These are phyloP conservation scores for Noccaea bulbosa DNA, from an alignment of 345 rosid species.

Conservation along the genomic window DNA sequence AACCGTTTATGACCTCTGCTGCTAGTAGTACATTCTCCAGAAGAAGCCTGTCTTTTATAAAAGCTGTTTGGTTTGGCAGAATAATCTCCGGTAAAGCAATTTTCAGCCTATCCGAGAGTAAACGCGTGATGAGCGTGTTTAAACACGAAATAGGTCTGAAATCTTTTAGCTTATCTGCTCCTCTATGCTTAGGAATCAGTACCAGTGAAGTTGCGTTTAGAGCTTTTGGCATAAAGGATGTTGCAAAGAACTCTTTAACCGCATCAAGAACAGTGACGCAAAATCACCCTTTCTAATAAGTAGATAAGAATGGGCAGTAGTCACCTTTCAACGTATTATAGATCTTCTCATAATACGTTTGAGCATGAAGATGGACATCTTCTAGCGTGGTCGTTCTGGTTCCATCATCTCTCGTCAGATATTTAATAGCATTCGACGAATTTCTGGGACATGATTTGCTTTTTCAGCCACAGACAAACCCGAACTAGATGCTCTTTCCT, in stretches of 20 bases:
- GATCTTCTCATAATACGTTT: no score
- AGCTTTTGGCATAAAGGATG: not conserved
- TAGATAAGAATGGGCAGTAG: no score
- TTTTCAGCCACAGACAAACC: not conserved
- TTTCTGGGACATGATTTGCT: not conserved
- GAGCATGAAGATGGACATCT: no score
- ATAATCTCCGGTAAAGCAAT: not conserved
- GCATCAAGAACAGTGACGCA: no score
- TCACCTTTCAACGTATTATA: no score
- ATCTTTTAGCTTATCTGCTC: not conserved
- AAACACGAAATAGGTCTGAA: not conserved
- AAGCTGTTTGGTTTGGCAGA: not conserved
- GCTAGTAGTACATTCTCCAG: not conserved
- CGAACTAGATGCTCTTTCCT: not conserved
- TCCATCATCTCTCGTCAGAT: no score
- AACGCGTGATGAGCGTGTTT: not conserved
- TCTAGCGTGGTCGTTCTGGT: no score
- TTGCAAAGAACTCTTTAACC: not conserved
- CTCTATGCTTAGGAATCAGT: accelerated
- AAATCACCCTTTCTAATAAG: no score
- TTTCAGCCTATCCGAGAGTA: not conserved
- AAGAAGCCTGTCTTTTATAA: not conserved
- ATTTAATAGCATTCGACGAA: no score
- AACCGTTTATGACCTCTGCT: not conserved
- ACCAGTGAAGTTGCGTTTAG: not conserved